Evolutionary conservation across 1,284 basidiomycete genomes (phyloP).

Genomic region (Ustilago nuda): DNA sequence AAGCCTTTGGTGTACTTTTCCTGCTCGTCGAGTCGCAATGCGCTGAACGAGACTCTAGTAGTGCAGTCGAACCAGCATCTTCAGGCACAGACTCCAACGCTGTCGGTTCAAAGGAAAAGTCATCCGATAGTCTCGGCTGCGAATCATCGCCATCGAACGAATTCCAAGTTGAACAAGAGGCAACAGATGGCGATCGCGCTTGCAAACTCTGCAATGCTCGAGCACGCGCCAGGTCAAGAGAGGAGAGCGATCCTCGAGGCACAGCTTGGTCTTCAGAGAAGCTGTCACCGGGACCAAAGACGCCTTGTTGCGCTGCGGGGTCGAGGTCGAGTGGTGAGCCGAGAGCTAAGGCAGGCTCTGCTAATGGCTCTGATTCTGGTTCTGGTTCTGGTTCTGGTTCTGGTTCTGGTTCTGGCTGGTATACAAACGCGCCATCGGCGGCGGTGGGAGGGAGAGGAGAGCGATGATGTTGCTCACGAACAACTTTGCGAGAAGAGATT

Average conservation of each 20-base stretch:
- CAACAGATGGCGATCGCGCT: slow-evolving; percentile 19
- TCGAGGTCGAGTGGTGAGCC: slow-evolving; percentile 47
- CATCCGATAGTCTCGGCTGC: slow-evolving; percentile 24
- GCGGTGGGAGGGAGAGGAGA: slow-evolving; percentile 10
- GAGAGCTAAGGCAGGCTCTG: slow-evolving; percentile 17
- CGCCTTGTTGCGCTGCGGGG: slow-evolving; percentile 26
- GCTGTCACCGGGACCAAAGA: slow-evolving; percentile 32
- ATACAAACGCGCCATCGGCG: neutral
- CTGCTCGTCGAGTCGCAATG: slow-evolving; percentile 27
- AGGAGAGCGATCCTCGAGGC: slow-evolving; percentile 33
- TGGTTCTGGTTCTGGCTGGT: neutral
- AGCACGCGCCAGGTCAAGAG: slow-evolving; percentile 41
- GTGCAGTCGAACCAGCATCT: slow-evolving; percentile 10
- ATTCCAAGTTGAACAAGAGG: slow-evolving; percentile 7
- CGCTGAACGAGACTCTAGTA: slow-evolving; percentile 9
- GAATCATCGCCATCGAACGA: slow-evolving; percentile 33
- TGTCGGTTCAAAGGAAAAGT: slow-evolving; percentile 46
- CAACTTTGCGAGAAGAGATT: slow-evolving; percentile 40
- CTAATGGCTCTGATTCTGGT: neutral
- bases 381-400: neutral
- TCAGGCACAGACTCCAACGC: slow-evolving; percentile 44
- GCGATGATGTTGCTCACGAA: slow-evolving; percentile 31
- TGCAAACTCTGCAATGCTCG: slow-evolving; percentile 34
- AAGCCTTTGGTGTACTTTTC: slow-evolving; percentile 36
- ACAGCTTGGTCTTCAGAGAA: slow-evolving; percentile 12